Evolutionary conservation across 306 rosid species (phyloP).

Genomic region (Gynostemma pentaphyllum): DNA sequence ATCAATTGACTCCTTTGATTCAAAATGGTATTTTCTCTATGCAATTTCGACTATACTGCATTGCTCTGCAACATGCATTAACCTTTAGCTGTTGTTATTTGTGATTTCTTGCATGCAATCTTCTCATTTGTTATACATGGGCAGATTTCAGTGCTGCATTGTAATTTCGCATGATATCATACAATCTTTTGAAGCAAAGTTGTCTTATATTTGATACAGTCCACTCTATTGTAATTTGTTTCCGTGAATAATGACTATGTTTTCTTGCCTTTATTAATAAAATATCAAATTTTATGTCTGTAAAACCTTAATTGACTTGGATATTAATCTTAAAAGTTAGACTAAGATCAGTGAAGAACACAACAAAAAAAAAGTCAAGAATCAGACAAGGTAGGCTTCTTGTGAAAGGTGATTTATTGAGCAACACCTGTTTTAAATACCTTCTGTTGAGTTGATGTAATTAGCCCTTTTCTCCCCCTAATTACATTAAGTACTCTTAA

Average conservation of each 20-base stretch:
- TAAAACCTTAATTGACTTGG: too few species aligned
- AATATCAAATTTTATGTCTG: too few species aligned
- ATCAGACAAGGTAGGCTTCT: not conserved
- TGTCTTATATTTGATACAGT: not conserved
- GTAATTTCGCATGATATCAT: too few species aligned
- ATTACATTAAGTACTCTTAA: not conserved
- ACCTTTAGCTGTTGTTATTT: not conserved
- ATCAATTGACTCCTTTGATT: constrained; percentile 95
- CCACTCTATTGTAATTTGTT: constrained; percentile 12
- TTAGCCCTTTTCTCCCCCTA: not conserved
- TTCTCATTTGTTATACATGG: too few species aligned
- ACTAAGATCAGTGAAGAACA: too few species aligned
- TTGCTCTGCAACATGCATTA: too few species aligned
- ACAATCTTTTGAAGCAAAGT: too few species aligned
- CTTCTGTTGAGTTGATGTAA: not conserved
- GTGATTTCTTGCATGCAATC: not conserved
- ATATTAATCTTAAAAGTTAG: too few species aligned
- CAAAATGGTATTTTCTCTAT: constrained; percentile 65
- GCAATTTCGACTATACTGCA: not conserved
- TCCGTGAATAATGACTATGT: not conserved
- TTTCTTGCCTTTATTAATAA: not conserved
- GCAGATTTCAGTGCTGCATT: too few species aligned
- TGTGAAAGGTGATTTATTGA: not conserved
- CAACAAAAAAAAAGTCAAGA: too few species aligned
- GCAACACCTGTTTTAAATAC: not conserved